Evolutionary conservation across 2,329 filamentous ascomycete species (phyloP).

Genomic region (Paramyrothecium sp.): DNA sequence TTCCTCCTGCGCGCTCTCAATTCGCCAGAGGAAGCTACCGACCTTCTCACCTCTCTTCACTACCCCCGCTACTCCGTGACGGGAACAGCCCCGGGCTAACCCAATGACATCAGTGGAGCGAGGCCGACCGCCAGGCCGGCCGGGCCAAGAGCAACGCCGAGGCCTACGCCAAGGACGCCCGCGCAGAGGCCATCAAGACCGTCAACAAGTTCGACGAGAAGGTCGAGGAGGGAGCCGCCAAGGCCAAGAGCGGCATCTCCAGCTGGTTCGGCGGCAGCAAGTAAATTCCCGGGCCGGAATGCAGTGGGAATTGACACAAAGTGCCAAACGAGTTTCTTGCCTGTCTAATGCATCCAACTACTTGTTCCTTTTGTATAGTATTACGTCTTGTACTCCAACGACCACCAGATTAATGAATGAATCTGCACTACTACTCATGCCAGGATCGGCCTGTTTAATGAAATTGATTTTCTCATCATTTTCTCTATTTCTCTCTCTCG

Average conservation of each 20-base stretch:
- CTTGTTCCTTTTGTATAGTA: too few species aligned
- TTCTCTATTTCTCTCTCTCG: too few species aligned
- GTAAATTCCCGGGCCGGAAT: constrained; percentile 14
- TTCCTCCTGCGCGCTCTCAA: background rate
- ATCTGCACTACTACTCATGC: too few species aligned
- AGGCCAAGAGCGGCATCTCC: constrained; percentile 81
- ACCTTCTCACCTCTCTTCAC: too few species aligned
- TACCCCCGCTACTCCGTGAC: too few species aligned
- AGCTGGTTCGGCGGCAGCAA: constrained; percentile 75
- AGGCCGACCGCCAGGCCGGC: constrained; percentile 61
- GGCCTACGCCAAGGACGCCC: constrained; percentile 59
- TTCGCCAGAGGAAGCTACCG: background rate
- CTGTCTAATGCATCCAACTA: background rate
- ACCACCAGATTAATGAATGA: too few species aligned
- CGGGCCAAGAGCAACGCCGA: constrained; percentile 62
- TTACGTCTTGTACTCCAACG: too few species aligned
- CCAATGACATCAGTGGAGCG: constrained; percentile 34
- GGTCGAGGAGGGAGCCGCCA: constrained; percentile 72
- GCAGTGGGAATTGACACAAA: background rate
- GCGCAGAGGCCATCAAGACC: constrained; percentile 66
- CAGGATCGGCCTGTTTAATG: too few species aligned
- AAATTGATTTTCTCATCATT: too few species aligned
- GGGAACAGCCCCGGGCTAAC: constrained; percentile 5
- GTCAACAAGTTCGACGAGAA: constrained; percentile 82
- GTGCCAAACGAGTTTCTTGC: background rate